These are phyloP conservation scores for Hanseniaspora gamundiae DNA, from an alignment of 1,139 yeast genomes.

Conservation along the genomic window DNA sequence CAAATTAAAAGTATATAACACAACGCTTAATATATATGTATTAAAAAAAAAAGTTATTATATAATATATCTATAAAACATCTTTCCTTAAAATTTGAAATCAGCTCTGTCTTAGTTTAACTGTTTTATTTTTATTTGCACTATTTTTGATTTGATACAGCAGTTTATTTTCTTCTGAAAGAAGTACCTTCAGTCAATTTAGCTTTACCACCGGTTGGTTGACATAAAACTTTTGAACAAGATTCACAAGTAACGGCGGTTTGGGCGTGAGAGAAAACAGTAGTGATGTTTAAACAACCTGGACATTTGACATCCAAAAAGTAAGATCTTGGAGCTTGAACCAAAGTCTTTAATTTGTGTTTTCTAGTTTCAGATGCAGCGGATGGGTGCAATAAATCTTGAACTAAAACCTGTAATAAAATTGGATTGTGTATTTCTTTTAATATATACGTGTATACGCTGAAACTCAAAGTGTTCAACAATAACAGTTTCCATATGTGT, in stretches of 20 bases:
- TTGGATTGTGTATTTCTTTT: not conserved
- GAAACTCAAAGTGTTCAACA: no score
- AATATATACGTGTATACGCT: not conserved
- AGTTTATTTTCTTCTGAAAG: conserved; percentile 95
- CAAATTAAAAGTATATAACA: no score
- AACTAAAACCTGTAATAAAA: conserved; percentile 65
- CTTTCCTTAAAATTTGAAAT: no score
- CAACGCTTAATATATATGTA: no score
- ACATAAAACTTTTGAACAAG: conserved; percentile 96
- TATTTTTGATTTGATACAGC: conserved; percentile 5
- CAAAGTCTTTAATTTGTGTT: conserved; percentile 95
- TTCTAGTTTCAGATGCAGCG: conserved; percentile 89
- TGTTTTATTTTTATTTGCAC: no score
- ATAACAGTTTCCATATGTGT: no score
- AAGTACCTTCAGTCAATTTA: conserved; percentile 96
- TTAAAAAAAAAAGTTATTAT: no score
- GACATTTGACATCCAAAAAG: conserved; percentile 99
- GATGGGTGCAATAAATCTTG: conserved; percentile 97
- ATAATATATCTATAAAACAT: no score
- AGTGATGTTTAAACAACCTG: conserved; percentile 98
- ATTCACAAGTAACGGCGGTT: conserved; percentile 98
- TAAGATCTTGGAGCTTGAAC: conserved; percentile 97
- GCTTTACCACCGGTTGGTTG: conserved; percentile 99
- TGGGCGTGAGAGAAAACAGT: conserved; percentile 99
- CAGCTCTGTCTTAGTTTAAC: no score